A percentile compares a stretch with the other conserved stretches of the same genome.
Conservation (phyloP, 371 early-diverging fungal genomes). For the Rhizomucor pusillus region DNA sequence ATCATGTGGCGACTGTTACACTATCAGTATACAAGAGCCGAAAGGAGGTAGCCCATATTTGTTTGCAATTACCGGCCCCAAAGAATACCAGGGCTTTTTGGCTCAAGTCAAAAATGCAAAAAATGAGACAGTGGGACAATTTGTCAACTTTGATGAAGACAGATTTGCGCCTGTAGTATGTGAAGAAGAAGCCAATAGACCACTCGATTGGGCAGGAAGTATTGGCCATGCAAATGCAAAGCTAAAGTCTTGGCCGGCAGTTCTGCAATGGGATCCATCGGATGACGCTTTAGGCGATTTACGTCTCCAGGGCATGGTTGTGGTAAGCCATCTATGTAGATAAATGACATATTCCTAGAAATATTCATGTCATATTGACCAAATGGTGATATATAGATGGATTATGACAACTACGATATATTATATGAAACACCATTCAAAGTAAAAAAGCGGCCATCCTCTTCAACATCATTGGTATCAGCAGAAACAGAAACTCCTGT, state of each 20-base stretch:
- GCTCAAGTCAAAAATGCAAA: slow-evolving; percentile 35
- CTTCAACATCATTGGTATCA: neutral
- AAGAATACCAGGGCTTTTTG: slow-evolving; percentile 38
- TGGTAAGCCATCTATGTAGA: slow-evolving; percentile 23
- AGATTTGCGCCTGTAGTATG: slow-evolving; percentile 40
- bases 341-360: no score
- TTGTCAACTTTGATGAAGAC: slow-evolving; percentile 28
- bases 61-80: slow-evolving; percentile 26
- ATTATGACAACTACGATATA: slow-evolving; percentile 46
- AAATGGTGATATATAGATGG: no score
- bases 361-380: no score
- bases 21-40: slow-evolving; percentile 14
- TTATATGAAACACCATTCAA: slow-evolving; percentile 36
- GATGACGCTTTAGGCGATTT: slow-evolving; percentile 12
- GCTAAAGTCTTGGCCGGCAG: slow-evolving; percentile 38
- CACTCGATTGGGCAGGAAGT: slow-evolving; percentile 23
- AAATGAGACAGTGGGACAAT: slow-evolving; percentile 39
- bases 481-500: neutral
- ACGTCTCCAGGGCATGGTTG: slow-evolving; percentile 44
- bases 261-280: slow-evolving; percentile 29
- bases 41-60: slow-evolving; percentile 7
- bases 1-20: slow-evolving; percentile 38
- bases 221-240: slow-evolving; percentile 44
- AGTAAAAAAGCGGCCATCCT: slow-evolving; percentile 10
- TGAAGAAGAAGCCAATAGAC: slow-evolving; percentile 23